phyloP scores from a whole-genome alignment of 2,329 filamentous ascomycete genomes.

The Aspergillus cejpii region DNA sequence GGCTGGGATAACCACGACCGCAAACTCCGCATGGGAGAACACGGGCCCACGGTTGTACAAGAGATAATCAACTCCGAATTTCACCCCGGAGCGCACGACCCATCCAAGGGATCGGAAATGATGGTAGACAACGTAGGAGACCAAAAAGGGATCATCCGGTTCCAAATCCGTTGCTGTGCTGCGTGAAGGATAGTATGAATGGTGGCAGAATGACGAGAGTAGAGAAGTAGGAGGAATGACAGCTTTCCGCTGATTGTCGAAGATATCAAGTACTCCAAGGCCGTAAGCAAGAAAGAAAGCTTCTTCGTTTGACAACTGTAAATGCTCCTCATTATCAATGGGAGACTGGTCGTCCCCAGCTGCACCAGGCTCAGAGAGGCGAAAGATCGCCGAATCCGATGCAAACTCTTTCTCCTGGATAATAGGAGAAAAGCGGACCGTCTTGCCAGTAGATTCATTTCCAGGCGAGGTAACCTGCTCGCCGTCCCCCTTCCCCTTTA shows the following conservation, averaged over 20 bases:
- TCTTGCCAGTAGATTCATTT: constrained; percentile 43
- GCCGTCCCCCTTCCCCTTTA: constrained; percentile 12
- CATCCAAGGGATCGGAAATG: constrained; percentile 94
- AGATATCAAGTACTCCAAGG: constrained; percentile 65
- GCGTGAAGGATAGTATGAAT: constrained; percentile 62
- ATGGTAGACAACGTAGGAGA: constrained; percentile 87
- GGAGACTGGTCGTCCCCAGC: constrained; percentile 19
- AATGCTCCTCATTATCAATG: constrained; percentile 62
- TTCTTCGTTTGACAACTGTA: constrained; percentile 87
- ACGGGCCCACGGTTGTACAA: constrained; percentile 89
- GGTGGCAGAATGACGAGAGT: constrained; percentile 59
- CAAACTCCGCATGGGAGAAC: constrained; percentile 93
- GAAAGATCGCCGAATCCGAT: constrained; percentile 18
- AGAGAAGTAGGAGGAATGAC: constrained; percentile 52
- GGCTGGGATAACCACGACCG: constrained; percentile 73
- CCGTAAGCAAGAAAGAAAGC: constrained; percentile 83
- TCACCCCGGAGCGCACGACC: constrained; percentile 86
- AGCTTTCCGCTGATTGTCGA: constrained; percentile 29
- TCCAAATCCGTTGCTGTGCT: constrained; percentile 43
- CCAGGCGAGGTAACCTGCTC: constrained; percentile 7
- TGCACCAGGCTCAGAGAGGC: constrained; percentile 11
- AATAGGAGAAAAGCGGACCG: constrained; percentile 62
- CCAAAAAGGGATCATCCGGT: constrained; percentile 75
- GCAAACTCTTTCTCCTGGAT: constrained; percentile 59
- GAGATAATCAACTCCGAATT: constrained; percentile 93